Conservation (phyloP, 805 yeast genomes). For the Candida germanica region DNA sequence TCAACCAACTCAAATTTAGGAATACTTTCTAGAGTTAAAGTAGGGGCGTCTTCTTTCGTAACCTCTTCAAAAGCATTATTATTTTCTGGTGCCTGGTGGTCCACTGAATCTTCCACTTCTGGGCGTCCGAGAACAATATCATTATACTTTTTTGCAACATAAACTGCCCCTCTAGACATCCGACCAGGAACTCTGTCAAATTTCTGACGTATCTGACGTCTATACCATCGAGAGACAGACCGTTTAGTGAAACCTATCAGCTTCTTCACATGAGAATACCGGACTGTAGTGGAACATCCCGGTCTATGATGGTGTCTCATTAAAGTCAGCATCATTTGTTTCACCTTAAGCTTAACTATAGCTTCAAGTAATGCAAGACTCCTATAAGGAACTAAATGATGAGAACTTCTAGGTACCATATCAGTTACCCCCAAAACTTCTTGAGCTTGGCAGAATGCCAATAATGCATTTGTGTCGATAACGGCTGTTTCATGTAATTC, state of each 20-base stretch:
- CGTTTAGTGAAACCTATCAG: not conserved
- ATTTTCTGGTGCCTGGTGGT: too few species aligned
- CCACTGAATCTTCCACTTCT: too few species aligned
- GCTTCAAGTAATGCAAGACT: not conserved
- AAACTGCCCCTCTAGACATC: not conserved
- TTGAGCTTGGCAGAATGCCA: not conserved
- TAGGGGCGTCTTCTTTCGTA: not conserved
- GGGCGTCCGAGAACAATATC: too few species aligned
- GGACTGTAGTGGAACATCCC: not conserved
- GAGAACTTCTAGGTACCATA: not conserved
- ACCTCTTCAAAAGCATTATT: not conserved
- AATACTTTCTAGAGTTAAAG: constrained; percentile 6
- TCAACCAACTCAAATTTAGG: constrained; percentile 8
- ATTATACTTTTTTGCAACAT: not conserved
- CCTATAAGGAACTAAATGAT: not conserved
- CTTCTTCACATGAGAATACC: not conserved
- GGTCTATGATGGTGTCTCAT: not conserved
- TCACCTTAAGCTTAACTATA: not conserved
- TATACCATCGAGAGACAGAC: not conserved
- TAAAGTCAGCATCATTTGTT: not conserved
- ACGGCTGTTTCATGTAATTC: not conserved
- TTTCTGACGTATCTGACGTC: not conserved
- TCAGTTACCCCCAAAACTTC: not conserved
- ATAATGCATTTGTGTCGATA: not conserved
- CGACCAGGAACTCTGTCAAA: not conserved